phyloP scores from a whole-genome alignment of 345 rosid species.

The Aegle marmelos region DNA sequence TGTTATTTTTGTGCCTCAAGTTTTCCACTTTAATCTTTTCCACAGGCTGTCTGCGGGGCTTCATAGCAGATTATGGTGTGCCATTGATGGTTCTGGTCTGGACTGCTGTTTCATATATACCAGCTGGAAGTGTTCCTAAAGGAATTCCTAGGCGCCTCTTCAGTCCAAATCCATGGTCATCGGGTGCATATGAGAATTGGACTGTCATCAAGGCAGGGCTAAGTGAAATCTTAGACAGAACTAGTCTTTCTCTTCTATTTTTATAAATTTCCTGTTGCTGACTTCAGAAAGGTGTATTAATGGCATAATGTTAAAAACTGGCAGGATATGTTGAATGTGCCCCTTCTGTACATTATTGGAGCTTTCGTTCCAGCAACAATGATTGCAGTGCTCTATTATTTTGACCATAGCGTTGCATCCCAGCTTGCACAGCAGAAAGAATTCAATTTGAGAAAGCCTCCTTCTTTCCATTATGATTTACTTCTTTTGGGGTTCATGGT shows the following conservation, averaged over 20 bases:
- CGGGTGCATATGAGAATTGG: constrained; percentile 89
- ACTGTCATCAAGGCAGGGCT: constrained; percentile 64
- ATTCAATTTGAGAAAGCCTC: constrained; percentile 82
- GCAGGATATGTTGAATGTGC: constrained; percentile 88
- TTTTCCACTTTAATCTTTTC: background rate
- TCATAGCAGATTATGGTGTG: constrained; percentile 89
- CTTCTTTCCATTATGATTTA: constrained; percentile 86
- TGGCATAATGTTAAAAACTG: constrained; percentile 11
- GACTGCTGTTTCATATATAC: constrained; percentile 79
- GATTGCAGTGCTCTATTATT: constrained; percentile 91
- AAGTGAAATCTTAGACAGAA: background rate
- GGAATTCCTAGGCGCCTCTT: constrained; percentile 93
- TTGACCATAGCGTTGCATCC: constrained; percentile 92
- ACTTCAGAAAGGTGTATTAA: background rate
- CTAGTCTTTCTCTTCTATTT: background rate
- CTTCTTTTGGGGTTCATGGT: constrained; percentile 92
- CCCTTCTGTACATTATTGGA: constrained; percentile 71
- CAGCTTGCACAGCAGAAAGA: constrained; percentile 94
- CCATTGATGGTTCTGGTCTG: constrained; percentile 89
- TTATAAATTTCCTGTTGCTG: background rate
- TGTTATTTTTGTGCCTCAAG: background rate
- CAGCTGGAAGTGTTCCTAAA: constrained; percentile 62
- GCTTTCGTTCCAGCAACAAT: constrained; percentile 94
- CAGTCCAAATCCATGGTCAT: constrained; percentile 97
- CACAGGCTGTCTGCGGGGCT: constrained; percentile 73